Evolutionary conservation across 75 land plant species (phyloP).

Genomic region (Isoetes taiwanensis): DNA sequence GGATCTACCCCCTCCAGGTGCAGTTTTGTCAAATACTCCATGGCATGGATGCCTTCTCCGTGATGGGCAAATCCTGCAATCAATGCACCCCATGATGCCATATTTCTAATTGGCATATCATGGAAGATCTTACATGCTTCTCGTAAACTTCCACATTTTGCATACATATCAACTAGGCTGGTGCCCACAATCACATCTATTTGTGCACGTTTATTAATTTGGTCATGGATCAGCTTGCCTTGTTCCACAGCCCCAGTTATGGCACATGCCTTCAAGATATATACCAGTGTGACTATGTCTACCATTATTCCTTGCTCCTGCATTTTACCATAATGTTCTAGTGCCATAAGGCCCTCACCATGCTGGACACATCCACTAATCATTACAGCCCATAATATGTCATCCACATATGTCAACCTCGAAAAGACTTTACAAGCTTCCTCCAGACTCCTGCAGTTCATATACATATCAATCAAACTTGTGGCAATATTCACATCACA

Average conservation of each 20-base stretch:
- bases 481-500: slow-evolving; percentile 5
- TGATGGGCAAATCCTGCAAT: no score
- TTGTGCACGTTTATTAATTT: slow-evolving; percentile 1
- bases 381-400: slow-evolving; percentile 46
- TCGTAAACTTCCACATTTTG: no score
- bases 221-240: neutral
- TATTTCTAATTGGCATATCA: no score
- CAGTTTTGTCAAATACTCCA: no score
- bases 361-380: slow-evolving; percentile 40
- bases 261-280: slow-evolving; percentile 36
- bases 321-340: slow-evolving; percentile 36
- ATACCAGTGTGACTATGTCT: slow-evolving; percentile 38
- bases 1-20: no score
- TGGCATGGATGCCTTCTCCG: no score
- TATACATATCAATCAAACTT: slow-evolving; percentile 22
- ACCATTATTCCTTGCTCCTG: slow-evolving; percentile 29
- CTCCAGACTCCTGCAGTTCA: slow-evolving; percentile 46
- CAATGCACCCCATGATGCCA: no score
- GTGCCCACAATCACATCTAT: slow-evolving; percentile 3
- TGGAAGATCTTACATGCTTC: no score
- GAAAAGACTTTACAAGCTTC: slow-evolving; percentile 31
- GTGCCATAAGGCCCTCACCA: slow-evolving; percentile 34
- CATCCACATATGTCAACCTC: slow-evolving; percentile 28
- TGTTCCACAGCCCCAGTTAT: slow-evolving; percentile 5
- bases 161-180: slow-evolving; percentile 6